phyloP scores from a whole-genome alignment of 148 eudicot species.

The Fagopyrum tataricum region DNA sequence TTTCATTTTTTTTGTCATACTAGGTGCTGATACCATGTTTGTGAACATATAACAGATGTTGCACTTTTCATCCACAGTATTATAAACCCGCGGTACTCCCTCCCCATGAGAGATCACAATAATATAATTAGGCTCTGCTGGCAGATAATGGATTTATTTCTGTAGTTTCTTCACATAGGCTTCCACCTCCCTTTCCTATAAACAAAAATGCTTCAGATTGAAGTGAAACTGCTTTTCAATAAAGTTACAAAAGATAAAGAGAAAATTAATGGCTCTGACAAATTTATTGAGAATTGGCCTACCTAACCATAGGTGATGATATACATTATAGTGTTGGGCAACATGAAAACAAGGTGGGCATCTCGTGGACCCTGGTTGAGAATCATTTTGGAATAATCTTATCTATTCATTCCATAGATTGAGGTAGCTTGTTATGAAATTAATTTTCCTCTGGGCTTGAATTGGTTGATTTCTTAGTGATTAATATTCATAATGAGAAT shows the following conservation, averaged over 20 bases:
- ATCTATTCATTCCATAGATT: constrained; percentile 5
- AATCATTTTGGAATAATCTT: constrained; percentile 12
- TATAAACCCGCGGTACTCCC: constrained; percentile 7
- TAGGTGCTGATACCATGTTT: constrained; percentile 5
- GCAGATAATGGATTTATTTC: neutral
- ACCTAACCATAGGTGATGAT: constrained; percentile 14
- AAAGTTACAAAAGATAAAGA: constrained; percentile 10
- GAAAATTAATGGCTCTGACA: constrained; percentile 8
- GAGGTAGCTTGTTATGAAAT: neutral
- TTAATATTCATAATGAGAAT: neutral
- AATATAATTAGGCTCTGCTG: neutral
- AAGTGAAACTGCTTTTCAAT: constrained; percentile 10
- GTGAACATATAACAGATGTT: neutral
- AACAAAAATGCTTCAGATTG: constrained; percentile 9
- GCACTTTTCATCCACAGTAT: constrained; percentile 1
- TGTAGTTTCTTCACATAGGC: neutral
- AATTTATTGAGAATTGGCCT: constrained; percentile 13
- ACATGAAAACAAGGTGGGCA: constrained; percentile 13
- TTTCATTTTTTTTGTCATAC: neutral
- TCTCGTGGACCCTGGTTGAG: constrained; percentile 11
- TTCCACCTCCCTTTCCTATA: neutral
- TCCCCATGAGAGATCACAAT: constrained; percentile 7
- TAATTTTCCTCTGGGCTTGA: neutral
- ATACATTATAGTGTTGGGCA: constrained; percentile 13
- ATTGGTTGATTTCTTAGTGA: neutral